Evolutionary conservation across 306 rosid species (phyloP), one percentile per base, ranked within the genome.

Genomic region (Psophocarpus tetragonolobus): DNA sequence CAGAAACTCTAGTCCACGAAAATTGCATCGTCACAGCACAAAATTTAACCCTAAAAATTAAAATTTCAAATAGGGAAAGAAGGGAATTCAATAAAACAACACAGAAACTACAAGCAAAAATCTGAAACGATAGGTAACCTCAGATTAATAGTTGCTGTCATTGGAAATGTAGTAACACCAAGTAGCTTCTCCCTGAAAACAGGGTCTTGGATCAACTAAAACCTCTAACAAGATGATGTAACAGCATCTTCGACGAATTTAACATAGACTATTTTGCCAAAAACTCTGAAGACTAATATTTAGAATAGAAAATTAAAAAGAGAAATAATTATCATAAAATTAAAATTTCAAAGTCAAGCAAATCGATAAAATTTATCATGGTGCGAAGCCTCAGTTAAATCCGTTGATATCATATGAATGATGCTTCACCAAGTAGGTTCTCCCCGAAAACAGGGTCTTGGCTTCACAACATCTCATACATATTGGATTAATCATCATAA

Each of bases 1-100:
- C 97, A 92, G 94, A 95, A 87, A 95, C 97, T 95, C 93, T 89
- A 92, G 95, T 90, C 97, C 97, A 91, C 81, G n/a, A 61, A 57
- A 84, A 75, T 79, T 20, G 90, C 44, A n/a, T 92, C 98, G 76
- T 92, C 97, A 87, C 90, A 58, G 89, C 92, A 89, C 44, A 47
- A n/a, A n/a, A n/a, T n/a, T n/a, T n/a, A n/a, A n/a, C n/a, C n/a
- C n/a, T n/a, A n/a, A n/a, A n/a, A n/a, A n/a, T n/a, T n/a, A n/a
- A n/a, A n/a, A n/a, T n/a, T n/a, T n/a, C n/a, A n/a, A n/a, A n/a
- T n/a, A n/a, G n/a, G n/a, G n/a, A n/a, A n/a, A n/a, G n/a, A n/a
- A n/a, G n/a, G n/a, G n/a, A n/a, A n/a, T n/a, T n/a, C n/a, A n/a
- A n/a, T n/a, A n/a, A n/a, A 15, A 38, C 4, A 35, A 3, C 6